Conservation (phyloP, 768 basidiomycete species). For the Pleurotus platypus region DNA sequence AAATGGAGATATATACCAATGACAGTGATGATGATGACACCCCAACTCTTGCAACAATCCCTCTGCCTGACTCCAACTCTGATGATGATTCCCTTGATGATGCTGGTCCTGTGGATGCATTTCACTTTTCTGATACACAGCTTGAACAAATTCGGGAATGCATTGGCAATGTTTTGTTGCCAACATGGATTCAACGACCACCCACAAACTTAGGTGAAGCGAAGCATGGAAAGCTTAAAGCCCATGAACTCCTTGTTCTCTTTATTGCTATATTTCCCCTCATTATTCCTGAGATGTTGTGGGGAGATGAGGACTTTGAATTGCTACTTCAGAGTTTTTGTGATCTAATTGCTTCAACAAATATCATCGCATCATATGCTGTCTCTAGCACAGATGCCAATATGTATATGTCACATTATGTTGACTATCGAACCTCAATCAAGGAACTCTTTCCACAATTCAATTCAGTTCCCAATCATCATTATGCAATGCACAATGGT, state of each 20-base stretch:
- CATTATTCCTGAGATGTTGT: constrained; percentile 26
- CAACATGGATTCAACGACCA: constrained; percentile 18
- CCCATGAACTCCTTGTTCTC: constrained; percentile 22
- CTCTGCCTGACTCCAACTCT: not conserved
- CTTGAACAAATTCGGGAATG: constrained; percentile 14
- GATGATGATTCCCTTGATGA: not conserved
- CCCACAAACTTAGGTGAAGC: constrained; percentile 28
- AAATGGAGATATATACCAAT: constrained; percentile 13
- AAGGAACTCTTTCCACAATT: constrained; percentile 17
- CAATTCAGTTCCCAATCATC: constrained; percentile 25
- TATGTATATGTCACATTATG: constrained; percentile 17
- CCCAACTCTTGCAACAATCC: not conserved
- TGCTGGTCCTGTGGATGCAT: not conserved
- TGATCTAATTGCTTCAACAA: constrained; percentile 20
- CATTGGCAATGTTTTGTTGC: constrained; percentile 16
- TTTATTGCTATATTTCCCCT: constrained; percentile 25
- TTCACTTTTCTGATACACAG: constrained; percentile 12
- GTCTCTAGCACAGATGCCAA: constrained; percentile 19
- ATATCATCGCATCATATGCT: constrained; percentile 21
- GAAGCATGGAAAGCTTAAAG: constrained; percentile 30
- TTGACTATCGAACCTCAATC: constrained; percentile 16
- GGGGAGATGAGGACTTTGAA: constrained; percentile 1
- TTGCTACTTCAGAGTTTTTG: constrained; percentile 18
- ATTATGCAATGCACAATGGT: constrained; percentile 29
- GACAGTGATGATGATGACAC: constrained; percentile 9